phyloP scores from a whole-genome alignment of 2,329 filamentous ascomycete genomes.

The Diaporthe citrichinensis region DNA sequence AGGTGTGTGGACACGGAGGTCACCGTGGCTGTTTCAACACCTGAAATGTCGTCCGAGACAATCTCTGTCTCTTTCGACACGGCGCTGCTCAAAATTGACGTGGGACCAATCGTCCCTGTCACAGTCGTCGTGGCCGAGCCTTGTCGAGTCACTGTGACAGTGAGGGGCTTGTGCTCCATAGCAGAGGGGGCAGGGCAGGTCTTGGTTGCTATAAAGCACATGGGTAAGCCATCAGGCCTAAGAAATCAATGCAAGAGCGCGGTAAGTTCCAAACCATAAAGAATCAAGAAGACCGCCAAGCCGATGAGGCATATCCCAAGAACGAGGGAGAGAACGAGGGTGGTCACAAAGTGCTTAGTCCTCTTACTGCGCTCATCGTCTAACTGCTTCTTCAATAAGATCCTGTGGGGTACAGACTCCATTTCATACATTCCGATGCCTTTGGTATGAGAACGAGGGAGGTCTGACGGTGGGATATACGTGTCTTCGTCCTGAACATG shows the following conservation, averaged over 20 bases:
- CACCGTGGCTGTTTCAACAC: not conserved
- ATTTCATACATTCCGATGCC: not conserved
- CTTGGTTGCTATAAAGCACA: not conserved
- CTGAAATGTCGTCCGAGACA: not conserved
- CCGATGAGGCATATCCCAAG: constrained; percentile 5
- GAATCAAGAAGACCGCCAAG: not conserved
- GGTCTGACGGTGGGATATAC: not conserved
- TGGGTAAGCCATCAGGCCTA: not conserved
- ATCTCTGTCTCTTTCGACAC: not conserved
- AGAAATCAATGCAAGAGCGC: too few species aligned
- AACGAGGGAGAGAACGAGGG: constrained; percentile 1
- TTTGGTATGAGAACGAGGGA: not conserved
- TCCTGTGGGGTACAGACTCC: not conserved
- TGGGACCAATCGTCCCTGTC: not conserved
- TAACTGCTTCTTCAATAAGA: not conserved
- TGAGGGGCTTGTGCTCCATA: not conserved
- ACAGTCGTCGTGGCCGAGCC: not conserved
- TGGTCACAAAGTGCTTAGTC: not conserved
- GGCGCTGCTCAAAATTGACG: not conserved
- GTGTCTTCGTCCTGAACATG: not conserved
- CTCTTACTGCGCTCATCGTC: constrained; percentile 1
- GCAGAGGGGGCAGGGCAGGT: not conserved
- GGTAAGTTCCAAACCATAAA: not conserved
- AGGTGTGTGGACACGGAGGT: not conserved
- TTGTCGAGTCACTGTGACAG: not conserved